These are phyloP conservation scores for Dichomitus squalens DNA, from an alignment of 1,284 basidiomycete genomes.

Conservation along the genomic window DNA sequence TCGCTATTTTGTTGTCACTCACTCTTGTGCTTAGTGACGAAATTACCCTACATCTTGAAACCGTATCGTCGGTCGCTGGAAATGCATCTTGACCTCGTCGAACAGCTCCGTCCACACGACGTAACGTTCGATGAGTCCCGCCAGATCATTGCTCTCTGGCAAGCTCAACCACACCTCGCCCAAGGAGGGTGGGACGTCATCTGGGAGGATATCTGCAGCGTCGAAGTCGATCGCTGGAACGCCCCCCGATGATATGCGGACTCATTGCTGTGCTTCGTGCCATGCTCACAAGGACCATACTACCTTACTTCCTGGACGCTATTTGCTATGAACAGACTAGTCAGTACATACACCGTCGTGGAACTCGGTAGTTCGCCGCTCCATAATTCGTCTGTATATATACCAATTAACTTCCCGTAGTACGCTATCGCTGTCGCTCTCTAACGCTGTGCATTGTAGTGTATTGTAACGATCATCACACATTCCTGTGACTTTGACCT, in stretches of 20 bases:
- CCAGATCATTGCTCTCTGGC: conserved; percentile 61
- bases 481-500: background rate
- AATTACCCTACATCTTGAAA: conserved; percentile 54
- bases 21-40: conserved; percentile 45
- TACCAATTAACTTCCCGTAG: background rate
- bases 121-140: conserved; percentile 69
- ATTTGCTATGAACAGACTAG: background rate
- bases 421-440: conserved; percentile 4
- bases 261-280: background rate
- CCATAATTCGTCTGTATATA: background rate
- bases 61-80: conserved; percentile 71
- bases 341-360: background rate
- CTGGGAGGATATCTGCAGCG: conserved; percentile 76
- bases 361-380: too few relatives aligned
- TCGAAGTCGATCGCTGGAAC: conserved; percentile 74
- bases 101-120: conserved; percentile 62
- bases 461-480: background rate
- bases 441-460: background rate
- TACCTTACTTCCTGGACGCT: background rate
- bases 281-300: background rate
- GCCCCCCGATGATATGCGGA: conserved; percentile 26
- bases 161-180: conserved; percentile 62
- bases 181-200: conserved; percentile 67
- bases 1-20: background rate
- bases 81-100: conserved; percentile 56